Evolutionary conservation across 108 stramenopile species (phyloP).

Genomic region (Mayamaea pseudoterrestris): DNA sequence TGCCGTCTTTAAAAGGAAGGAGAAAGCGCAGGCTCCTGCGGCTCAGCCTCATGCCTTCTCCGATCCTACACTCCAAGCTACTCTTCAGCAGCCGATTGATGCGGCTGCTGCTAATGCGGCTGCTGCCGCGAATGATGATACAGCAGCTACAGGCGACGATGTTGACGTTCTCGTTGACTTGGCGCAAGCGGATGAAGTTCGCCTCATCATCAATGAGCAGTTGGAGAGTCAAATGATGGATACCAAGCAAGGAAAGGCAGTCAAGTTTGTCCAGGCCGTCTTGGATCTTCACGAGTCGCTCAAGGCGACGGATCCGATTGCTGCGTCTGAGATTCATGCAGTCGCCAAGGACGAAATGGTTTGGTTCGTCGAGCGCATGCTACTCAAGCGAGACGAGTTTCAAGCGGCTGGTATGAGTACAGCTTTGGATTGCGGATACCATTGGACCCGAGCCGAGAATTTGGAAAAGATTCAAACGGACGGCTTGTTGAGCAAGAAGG

Average conservation of each 20-base stretch:
- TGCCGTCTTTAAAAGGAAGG: too few species aligned
- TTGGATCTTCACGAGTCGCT: neutral
- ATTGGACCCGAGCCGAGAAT: slow-evolving; percentile 17
- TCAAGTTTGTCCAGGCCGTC: neutral
- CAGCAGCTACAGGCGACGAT: too few species aligned
- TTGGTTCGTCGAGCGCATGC: neutral
- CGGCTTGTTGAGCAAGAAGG: slow-evolving; percentile 15
- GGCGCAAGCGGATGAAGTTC: too few species aligned
- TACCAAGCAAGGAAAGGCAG: neutral
- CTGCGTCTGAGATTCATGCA: neutral
- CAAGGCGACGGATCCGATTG: neutral
- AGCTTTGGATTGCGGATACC: slow-evolving; percentile 23
- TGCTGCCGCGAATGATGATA: too few species aligned
- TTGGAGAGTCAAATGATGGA: too few species aligned
- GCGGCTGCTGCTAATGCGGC: too few species aligned
- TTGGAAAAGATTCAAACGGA: slow-evolving; percentile 10
- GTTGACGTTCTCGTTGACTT: too few species aligned
- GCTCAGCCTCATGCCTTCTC: too few species aligned
- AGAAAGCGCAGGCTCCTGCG: too few species aligned
- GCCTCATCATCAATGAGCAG: too few species aligned
- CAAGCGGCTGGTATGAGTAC: neutral
- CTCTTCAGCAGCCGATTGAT: too few species aligned
- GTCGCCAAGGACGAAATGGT: slow-evolving; percentile 3
- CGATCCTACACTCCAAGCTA: too few species aligned
- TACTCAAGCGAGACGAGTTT: neutral